Conservation (phyloP, 1,284 basidiomycete species). For the Cronartium quercuum region DNA sequence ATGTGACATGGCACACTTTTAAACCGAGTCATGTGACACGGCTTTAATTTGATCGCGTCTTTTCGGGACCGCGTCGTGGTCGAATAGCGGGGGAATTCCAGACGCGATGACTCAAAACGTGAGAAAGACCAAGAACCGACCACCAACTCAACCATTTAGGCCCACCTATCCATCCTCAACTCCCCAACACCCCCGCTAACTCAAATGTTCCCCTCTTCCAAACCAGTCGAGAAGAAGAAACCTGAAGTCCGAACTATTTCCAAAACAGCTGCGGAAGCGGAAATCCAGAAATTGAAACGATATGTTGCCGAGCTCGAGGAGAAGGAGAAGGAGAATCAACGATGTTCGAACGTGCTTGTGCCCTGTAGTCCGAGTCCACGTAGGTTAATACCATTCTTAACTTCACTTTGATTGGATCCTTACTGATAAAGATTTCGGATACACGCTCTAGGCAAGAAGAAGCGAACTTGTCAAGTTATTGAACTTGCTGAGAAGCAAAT, state of each 20-base stretch:
- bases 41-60: too few species aligned
- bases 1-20: too few species aligned
- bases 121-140: too few species aligned
- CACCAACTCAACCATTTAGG: too few species aligned
- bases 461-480: background rate
- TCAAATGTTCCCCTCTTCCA: too few species aligned
- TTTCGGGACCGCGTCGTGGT: too few species aligned
- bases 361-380: background rate
- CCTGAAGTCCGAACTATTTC: background rate
- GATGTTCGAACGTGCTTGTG: background rate
- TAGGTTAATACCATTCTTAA: background rate
- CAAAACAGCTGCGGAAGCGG: constrained; percentile 14
- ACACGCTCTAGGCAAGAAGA: background rate
- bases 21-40: too few species aligned
- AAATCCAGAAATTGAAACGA: background rate
- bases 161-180: too few species aligned
- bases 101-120: too few species aligned
- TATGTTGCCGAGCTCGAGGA: background rate
- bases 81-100: too few species aligned
- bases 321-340: background rate
- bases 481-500: background rate
- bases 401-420: background rate
- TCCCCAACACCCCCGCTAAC: too few species aligned
- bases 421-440: background rate
- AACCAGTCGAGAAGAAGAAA: too few species aligned